Percentiles rank a stretch among this genome's conserved stretches.
Conservation (phyloP, 306 rosid species). For the Hippophae rhamnoides region DNA sequence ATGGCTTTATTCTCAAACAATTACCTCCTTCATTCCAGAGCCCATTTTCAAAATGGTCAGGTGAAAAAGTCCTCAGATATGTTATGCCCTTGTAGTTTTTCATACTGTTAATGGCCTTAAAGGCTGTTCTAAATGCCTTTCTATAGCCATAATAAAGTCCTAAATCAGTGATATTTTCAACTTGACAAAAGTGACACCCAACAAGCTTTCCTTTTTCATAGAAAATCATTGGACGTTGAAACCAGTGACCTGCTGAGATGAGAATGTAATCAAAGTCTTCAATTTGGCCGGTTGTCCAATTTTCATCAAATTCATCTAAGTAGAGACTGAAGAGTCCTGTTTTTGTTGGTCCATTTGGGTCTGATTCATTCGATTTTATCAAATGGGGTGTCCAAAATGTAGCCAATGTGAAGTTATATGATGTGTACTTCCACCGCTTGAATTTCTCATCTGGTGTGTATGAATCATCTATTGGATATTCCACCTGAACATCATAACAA, state of each 20-base stretch:
- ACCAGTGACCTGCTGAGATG: constrained; percentile 82
- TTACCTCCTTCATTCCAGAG: constrained; percentile 72
- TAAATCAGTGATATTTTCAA: constrained; percentile 43
- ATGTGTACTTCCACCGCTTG: constrained; percentile 62
- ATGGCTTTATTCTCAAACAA: constrained; percentile 64
- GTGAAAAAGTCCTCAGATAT: constrained; percentile 59
- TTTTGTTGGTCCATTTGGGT: constrained; percentile 39
- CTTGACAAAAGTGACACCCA: constrained; percentile 66
- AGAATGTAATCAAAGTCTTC: constrained; percentile 51
- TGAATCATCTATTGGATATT: constrained; percentile 77
- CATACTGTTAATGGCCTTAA: constrained; percentile 48
- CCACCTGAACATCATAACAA: constrained; percentile 34
- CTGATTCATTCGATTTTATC: constrained; percentile 41
- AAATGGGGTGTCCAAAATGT: constrained; percentile 74
- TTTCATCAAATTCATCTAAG: constrained; percentile 62
- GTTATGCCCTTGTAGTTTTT: constrained; percentile 53
- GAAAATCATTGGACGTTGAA: constrained; percentile 44
- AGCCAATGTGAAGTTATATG: constrained; percentile 75
- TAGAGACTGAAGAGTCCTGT: constrained; percentile 50
- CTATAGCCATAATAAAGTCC: constrained; percentile 67
- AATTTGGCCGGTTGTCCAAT: constrained; percentile 46
- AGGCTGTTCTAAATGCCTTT: constrained; percentile 52
- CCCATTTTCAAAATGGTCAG: constrained; percentile 82
- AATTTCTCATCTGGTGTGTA: constrained; percentile 36
- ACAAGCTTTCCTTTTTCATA: constrained; percentile 36